Percentiles rank a stretch among this genome's conserved stretches.
phyloP scores from a whole-genome alignment of 116 monocot species.

The Trichopus zeylanicus region DNA sequence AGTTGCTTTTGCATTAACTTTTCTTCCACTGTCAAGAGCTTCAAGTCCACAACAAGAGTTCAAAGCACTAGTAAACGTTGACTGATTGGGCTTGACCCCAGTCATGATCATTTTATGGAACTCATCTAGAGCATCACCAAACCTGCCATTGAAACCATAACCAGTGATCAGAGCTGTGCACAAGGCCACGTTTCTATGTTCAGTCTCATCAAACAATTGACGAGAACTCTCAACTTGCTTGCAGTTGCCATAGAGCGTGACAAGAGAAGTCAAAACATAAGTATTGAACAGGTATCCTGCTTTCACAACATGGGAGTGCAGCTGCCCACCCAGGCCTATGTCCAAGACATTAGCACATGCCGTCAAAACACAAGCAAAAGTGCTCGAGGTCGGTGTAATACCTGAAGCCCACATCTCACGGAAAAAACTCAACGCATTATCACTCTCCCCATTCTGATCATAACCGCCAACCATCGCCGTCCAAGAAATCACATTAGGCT shows the following conservation, averaged over 20 bases:
- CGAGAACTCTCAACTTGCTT: conserved; percentile 36
- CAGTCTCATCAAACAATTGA: conserved; percentile 31
- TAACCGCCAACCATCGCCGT: conserved; percentile 76
- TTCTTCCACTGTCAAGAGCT: conserved; percentile 47
- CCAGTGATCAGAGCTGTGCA: conserved; percentile 81
- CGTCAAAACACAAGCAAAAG: conserved; percentile 52
- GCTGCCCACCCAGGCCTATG: conserved; percentile 36
- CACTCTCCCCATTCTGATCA: conserved; percentile 47
- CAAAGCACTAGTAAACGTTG: conserved; percentile 61
- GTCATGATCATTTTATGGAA: conserved; percentile 36
- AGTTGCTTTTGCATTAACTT: conserved; percentile 35
- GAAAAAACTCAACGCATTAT: conserved; percentile 38
- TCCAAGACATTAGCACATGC: conserved; percentile 38
- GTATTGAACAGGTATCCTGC: conserved; percentile 23
- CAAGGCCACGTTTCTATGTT: conserved; percentile 32
- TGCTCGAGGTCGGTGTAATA: conserved; percentile 51
- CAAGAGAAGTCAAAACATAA: conserved; percentile 56
- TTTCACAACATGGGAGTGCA: conserved; percentile 39
- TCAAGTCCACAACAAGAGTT: conserved; percentile 61
- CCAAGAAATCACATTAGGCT: conserved; percentile 66
- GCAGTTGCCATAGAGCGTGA: conserved; percentile 62
- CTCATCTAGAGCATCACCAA: conserved; percentile 41
- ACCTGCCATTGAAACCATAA: conserved; percentile 42
- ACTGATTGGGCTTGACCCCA: conserved; percentile 52
- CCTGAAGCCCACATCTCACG: conserved; percentile 41